Evolutionary conservation across 495 filamentous ascomycete genomes (phyloP).

Genomic region (Schizothecium vesticola): DNA sequence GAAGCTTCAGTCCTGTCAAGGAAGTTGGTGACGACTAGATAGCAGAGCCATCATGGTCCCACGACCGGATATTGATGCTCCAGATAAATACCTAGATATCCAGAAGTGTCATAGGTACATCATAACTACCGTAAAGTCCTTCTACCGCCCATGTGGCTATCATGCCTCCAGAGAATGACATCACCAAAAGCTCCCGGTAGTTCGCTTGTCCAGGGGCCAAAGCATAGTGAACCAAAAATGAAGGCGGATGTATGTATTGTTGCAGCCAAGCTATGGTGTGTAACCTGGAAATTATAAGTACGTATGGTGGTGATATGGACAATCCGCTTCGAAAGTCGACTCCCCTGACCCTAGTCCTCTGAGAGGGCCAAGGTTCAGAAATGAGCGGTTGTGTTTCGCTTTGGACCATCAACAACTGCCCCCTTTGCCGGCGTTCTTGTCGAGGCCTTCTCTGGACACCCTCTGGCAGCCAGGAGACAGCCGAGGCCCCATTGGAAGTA

Average conservation of each 20-base stretch:
- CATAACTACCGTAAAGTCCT: not conserved
- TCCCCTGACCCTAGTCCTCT: not conserved
- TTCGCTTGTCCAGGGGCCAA: not conserved
- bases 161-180: not conserved
- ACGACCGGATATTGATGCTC: not conserved
- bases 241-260: not conserved
- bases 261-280: not conserved
- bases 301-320: not conserved
- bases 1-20: not conserved
- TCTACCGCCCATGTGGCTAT: not conserved
- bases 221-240: not conserved
- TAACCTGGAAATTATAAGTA: not conserved
- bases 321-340: not conserved
- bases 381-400: not conserved
- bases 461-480: not conserved
- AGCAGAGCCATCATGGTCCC: not conserved
- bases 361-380: not conserved
- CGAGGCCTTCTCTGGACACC: not conserved
- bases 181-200: not conserved
- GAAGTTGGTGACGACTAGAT: not conserved
- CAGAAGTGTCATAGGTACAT: not conserved
- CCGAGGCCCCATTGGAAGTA: slow-evolving; percentile 23
- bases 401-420: not conserved
- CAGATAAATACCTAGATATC: not conserved
- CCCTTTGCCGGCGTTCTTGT: not conserved